These are phyloP conservation scores for Globisporangium takayamanum DNA, from an alignment of 352 stramenopile genomes.

Conservation along the genomic window DNA sequence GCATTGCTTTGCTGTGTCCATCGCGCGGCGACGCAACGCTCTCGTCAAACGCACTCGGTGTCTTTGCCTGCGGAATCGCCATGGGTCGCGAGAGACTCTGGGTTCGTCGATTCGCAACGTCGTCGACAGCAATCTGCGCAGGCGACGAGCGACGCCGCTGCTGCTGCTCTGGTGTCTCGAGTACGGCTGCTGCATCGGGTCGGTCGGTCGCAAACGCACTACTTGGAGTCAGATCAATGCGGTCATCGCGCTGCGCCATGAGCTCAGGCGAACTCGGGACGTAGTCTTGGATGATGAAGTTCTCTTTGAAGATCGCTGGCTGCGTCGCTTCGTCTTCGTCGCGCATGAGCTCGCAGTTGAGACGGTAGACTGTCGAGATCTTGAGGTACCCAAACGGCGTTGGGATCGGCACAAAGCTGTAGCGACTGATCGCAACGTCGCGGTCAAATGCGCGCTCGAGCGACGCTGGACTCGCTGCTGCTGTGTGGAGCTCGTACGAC, in stretches of 20 bases:
- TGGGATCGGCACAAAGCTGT: slow-evolving; percentile 72
- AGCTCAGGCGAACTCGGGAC: slow-evolving; percentile 59
- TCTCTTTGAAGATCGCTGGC: slow-evolving; percentile 58
- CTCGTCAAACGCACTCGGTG: slow-evolving; percentile 23
- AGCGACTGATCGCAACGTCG: slow-evolving; percentile 41
- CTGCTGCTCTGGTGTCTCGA: too few species aligned
- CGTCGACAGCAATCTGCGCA: slow-evolving; percentile 12
- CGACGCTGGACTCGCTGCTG: slow-evolving; percentile 2
- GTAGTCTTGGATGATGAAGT: slow-evolving; percentile 85
- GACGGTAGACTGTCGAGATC: slow-evolving; percentile 56
- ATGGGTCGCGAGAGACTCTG: slow-evolving; percentile 70
- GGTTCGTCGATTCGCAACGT: slow-evolving; percentile 12
- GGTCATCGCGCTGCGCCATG: slow-evolving; percentile 7
- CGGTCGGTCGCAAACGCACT: slow-evolving; percentile 4
- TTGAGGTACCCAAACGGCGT: slow-evolving; percentile 76
- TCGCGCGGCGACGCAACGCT: slow-evolving; percentile 13
- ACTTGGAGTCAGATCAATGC: not conserved
- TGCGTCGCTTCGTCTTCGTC: slow-evolving; percentile 22
- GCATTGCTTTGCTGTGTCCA: slow-evolving; percentile 26
- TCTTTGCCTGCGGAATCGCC: slow-evolving; percentile 63
- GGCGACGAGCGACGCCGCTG: slow-evolving; percentile 15
- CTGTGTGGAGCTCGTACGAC: slow-evolving; percentile 51
- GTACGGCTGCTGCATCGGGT: too few species aligned
- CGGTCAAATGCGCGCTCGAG: slow-evolving; percentile 28
- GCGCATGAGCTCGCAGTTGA: slow-evolving; percentile 40